Conservation (phyloP, 2,329 filamentous ascomycete genomes). For the Dactylellina parvicollis region DNA sequence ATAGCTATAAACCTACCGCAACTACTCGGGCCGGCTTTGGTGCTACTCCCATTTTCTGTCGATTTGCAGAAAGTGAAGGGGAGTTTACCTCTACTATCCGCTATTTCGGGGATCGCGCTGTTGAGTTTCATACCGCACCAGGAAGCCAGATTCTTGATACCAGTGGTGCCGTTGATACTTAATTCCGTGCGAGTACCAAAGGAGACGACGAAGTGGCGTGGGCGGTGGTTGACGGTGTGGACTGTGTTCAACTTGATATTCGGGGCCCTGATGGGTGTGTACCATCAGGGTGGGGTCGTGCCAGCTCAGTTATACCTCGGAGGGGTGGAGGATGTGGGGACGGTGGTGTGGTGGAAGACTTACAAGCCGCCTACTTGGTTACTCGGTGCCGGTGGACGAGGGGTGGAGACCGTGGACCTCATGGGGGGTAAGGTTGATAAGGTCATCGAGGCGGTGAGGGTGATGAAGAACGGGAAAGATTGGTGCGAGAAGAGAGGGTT, state of each 20-base stretch:
- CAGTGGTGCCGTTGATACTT: conserved; percentile 66
- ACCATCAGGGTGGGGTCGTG: conserved; percentile 67
- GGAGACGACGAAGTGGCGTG: conserved; percentile 58
- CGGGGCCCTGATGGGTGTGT: conserved; percentile 66
- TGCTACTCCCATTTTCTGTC: conserved; percentile 62
- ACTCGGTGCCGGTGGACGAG: conserved; percentile 61
- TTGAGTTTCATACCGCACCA: conserved; percentile 62
- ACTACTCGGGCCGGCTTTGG: conserved; percentile 65
- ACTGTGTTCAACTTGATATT: conserved; percentile 65
- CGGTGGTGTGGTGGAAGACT: conserved; percentile 68
- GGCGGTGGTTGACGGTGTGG: conserved; percentile 64
- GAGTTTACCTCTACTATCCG: conserved; percentile 55
- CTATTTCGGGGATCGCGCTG: conserved; percentile 55
- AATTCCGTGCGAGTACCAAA: conserved; percentile 63
- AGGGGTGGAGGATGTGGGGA: conserved; percentile 58
- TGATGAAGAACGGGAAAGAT: conserved; percentile 10
- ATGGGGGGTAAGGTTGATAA: conserved; percentile 64
- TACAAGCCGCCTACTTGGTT: conserved; percentile 67
- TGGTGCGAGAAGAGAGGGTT: conserved; percentile 11
- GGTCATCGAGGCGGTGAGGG: conserved; percentile 62
- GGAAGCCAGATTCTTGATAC: conserved; percentile 67
- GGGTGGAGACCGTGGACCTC: conserved; percentile 62
- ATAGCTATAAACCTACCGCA: conserved; percentile 66
- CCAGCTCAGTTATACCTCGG: conserved; percentile 65
- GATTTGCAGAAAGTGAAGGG: conserved; percentile 11